Evolutionary conservation across 2,329 filamentous ascomycete genomes (phyloP).

Genomic region (Epichloe amarillans): DNA sequence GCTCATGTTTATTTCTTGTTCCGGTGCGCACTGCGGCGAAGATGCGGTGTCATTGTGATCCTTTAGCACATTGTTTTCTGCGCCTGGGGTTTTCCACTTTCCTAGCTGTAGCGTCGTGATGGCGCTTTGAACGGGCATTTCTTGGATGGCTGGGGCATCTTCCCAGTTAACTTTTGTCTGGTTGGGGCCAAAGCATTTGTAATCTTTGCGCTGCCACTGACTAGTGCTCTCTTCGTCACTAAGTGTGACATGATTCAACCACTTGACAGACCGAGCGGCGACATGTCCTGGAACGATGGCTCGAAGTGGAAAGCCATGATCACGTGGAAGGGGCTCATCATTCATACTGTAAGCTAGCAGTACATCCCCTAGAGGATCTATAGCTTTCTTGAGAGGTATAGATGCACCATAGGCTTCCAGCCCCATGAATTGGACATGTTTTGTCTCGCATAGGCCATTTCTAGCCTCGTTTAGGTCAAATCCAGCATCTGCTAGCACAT

Average conservation of each 20-base stretch:
- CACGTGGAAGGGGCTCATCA: constrained; percentile 43
- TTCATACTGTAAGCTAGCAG: constrained; percentile 58
- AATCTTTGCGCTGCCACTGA: constrained; percentile 54
- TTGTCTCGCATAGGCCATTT: constrained; percentile 23
- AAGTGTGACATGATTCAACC: constrained; percentile 50
- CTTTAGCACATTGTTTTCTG: background rate
- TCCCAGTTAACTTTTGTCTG: constrained; percentile 48
- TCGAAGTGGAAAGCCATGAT: constrained; percentile 53
- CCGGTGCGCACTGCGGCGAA: constrained; percentile 4
- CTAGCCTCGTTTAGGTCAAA: constrained; percentile 27
- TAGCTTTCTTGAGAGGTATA: constrained; percentile 43
- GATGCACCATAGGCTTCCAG: constrained; percentile 48
- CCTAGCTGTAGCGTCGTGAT: constrained; percentile 40
- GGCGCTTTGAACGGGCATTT: constrained; percentile 54
- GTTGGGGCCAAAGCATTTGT: constrained; percentile 56
- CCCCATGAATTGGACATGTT: constrained; percentile 44
- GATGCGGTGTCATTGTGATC: background rate
- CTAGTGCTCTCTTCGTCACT: constrained; percentile 53
- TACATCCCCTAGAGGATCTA: constrained; percentile 50
- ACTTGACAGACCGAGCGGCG: constrained; percentile 55
- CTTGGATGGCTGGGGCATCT: constrained; percentile 49
- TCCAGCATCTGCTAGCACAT: constrained; percentile 43
- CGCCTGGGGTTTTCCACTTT: constrained; percentile 15
- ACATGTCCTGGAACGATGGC: constrained; percentile 52
- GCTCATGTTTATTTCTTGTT: constrained; percentile 27